Conservation (phyloP, 169 alveolate genomes). For the Plasmodium reichenowi region DNA sequence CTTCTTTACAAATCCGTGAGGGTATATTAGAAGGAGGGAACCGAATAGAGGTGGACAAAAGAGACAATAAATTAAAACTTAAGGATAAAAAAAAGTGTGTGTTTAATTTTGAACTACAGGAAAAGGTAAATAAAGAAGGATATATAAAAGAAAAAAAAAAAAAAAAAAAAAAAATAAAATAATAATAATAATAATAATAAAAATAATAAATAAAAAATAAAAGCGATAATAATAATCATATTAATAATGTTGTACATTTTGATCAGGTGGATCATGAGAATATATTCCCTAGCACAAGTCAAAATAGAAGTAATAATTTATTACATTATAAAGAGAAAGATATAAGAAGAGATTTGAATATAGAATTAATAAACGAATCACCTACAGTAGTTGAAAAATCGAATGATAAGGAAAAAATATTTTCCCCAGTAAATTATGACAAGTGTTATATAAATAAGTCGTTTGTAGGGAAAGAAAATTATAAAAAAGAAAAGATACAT, state of each 20-base stretch:
- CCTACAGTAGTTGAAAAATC: no score
- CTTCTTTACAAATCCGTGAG: neutral
- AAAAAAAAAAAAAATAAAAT: neutral
- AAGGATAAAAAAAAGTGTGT: constrained; percentile 1
- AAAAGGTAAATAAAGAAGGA: neutral
- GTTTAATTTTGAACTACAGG: constrained; percentile 12
- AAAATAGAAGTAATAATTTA: no score
- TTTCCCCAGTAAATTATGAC: no score
- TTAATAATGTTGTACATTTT: no score
- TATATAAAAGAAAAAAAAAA: neutral
- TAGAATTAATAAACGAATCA: no score
- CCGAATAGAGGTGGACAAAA: neutral
- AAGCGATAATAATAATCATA: no score
- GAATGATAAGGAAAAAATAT: no score
- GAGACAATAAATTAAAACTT: neutral
- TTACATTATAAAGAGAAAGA: no score
- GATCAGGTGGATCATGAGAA: no score
- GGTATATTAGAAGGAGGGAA: neutral
- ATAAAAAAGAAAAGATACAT: neutral
- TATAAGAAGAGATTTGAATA: no score
- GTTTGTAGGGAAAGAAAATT: neutral
- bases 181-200: neutral
- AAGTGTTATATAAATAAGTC: no score
- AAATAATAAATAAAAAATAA: neutral
- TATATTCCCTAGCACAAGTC: no score